Percentiles rank a stretch among this genome's conserved stretches.
These are phyloP conservation scores for Nematodospora anomalae DNA, from an alignment of 1,139 yeast species.

Conservation along the genomic window DNA sequence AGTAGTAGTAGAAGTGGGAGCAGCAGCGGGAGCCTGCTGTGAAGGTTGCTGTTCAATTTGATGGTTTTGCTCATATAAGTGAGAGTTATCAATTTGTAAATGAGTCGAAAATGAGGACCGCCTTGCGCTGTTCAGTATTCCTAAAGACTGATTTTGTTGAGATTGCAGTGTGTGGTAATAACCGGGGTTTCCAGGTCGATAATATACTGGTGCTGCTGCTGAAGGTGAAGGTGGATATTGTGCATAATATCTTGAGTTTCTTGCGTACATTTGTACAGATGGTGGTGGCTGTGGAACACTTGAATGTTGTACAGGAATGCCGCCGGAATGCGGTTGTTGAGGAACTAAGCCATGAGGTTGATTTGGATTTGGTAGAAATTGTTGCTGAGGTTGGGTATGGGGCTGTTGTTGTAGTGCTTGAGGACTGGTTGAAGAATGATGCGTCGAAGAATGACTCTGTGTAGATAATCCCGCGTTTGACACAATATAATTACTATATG, in stretches of 20 bases:
- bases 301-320: background rate
- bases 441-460: constrained; percentile 3
- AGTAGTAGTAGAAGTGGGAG: constrained; percentile 3
- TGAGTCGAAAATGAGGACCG: background rate
- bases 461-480: background rate
- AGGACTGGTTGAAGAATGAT: constrained; percentile 3
- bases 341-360: background rate
- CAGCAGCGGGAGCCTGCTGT: constrained; percentile 4
- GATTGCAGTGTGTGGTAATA: background rate
- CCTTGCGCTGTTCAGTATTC: background rate
- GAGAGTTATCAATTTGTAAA: background rate
- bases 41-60: constrained; percentile 5
- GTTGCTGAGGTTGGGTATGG: constrained; percentile 5
- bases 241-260: background rate
- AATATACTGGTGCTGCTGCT: background rate
- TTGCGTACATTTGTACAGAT: background rate
- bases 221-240: constrained; percentile 6
- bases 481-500: background rate
- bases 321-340: background rate
- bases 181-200: background rate
- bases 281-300: too few species aligned
- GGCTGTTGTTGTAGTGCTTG: constrained; percentile 7
- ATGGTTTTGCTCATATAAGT: constrained; percentile 3
- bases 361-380: constrained; percentile 5
- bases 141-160: constrained; percentile 8